A percentile compares a stretch with the other conserved stretches of the same genome.
Conservation (phyloP, 768 basidiomycete species). For the Roridomyces roridus region DNA sequence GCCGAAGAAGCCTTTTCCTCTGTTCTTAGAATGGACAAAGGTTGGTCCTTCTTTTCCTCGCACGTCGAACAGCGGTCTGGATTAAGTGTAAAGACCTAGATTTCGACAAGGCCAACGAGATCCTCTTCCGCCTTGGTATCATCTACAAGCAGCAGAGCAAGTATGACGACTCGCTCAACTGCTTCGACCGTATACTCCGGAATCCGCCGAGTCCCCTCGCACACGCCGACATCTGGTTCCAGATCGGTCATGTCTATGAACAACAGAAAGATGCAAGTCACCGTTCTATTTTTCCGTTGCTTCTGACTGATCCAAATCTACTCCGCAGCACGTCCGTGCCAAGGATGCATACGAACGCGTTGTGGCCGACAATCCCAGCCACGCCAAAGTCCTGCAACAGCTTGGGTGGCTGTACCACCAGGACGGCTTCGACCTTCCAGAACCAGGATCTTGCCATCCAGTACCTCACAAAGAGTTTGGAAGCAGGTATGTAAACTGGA, state of each 20-base stretch:
- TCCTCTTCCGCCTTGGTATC: slow-evolving; percentile 96
- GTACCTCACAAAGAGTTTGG: slow-evolving; percentile 93
- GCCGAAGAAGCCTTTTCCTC: slow-evolving; percentile 98
- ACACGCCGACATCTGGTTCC: slow-evolving; percentile 99
- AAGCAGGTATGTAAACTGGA: slow-evolving; percentile 72
- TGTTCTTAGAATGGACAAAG: slow-evolving; percentile 95
- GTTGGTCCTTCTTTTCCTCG: slow-evolving; percentile 53
- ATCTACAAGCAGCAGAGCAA: slow-evolving; percentile 99
- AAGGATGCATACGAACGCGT: slow-evolving; percentile 98
- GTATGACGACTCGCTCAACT: slow-evolving; percentile 84
- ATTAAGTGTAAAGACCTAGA: slow-evolving; percentile 60
- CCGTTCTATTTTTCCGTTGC: background rate
- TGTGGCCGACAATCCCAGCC: slow-evolving; percentile 88
- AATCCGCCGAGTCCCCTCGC: slow-evolving; percentile 96
- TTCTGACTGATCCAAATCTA: slow-evolving; percentile 10
- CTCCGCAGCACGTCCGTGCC: slow-evolving; percentile 77
- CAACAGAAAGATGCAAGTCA: slow-evolving; percentile 91
- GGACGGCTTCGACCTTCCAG: slow-evolving; percentile 91
- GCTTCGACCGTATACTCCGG: slow-evolving; percentile 96
- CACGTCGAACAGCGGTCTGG: slow-evolving; percentile 24
- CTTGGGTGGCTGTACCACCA: slow-evolving; percentile 98
- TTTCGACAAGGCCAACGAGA: slow-evolving; percentile 99
- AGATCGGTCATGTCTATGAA: slow-evolving; percentile 98
- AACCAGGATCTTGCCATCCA: slow-evolving; percentile 95
- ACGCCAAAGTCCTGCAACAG: slow-evolving; percentile 97